Evolutionary conservation across 805 yeast genomes (phyloP).

Genomic region (Ogataea naganishii): DNA sequence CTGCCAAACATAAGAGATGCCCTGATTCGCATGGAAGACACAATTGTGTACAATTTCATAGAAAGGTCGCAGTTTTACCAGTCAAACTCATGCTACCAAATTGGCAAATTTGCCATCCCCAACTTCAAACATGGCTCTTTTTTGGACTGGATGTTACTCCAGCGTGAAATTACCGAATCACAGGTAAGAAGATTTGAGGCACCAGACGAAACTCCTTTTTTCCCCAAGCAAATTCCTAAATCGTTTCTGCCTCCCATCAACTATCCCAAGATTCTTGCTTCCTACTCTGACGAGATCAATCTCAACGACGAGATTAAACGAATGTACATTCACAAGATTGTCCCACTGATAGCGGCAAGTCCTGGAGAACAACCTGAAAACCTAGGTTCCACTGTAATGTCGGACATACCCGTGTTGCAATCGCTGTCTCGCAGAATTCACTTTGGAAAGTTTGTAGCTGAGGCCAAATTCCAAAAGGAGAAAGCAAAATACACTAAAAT

Average conservation of each 20-base stretch:
- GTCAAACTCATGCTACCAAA: conserved; percentile 66
- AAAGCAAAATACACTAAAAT: conserved; percentile 52
- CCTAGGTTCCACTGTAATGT: conserved; percentile 74
- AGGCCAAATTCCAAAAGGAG: conserved; percentile 76
- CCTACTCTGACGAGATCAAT: conserved; percentile 65
- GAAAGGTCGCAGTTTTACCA: conserved; percentile 85
- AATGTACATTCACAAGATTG: conserved; percentile 64
- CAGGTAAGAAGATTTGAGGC: conserved; percentile 86
- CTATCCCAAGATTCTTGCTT: conserved; percentile 73
- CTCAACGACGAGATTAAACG: conserved; percentile 62
- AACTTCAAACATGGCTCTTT: conserved; percentile 65
- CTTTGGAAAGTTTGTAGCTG: conserved; percentile 97
- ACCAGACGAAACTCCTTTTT: conserved; percentile 90
- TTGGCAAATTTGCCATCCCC: conserved; percentile 49
- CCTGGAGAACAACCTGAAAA: conserved; percentile 76
- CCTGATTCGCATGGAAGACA: conserved; percentile 90
- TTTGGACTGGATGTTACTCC: conserved; percentile 76
- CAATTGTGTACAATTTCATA: conserved; percentile 84
- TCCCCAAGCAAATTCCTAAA: conserved; percentile 55
- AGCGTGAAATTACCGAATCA: conserved; percentile 66
- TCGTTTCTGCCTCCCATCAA: conserved; percentile 71
- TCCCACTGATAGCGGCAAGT: conserved; percentile 62
- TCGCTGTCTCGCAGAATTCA: conserved; percentile 88
- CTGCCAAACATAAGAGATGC: conserved; percentile 77
- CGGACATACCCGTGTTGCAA: conserved; percentile 84